Evolutionary conservation across 1,284 basidiomycete species (phyloP).

Genomic region (Kwoniella shivajii): DNA sequence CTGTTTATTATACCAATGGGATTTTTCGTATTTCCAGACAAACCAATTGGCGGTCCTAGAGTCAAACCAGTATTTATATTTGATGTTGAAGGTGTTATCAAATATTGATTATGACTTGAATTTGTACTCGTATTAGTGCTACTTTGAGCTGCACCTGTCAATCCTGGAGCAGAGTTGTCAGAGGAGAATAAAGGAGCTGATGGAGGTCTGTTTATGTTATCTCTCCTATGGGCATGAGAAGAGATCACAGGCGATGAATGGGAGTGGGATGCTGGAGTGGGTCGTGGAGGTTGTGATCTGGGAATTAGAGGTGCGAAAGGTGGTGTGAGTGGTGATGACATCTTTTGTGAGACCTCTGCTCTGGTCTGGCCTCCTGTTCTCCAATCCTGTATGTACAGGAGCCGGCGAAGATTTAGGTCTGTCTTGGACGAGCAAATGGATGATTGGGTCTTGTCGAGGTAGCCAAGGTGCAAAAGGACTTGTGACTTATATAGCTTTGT

Average conservation of each 20-base stretch:
- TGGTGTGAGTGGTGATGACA: conserved; percentile 27
- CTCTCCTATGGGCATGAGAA: not conserved
- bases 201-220: conserved; percentile 17
- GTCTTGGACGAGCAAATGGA: no score
- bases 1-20: no score
- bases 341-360: no score
- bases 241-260: conserved; percentile 23
- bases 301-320: conserved; percentile 21
- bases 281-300: conserved; percentile 27
- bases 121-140: not conserved
- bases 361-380: no score
- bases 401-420: no score
- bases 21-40: not conserved
- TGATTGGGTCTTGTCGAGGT: no score
- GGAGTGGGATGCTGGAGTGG: conserved; percentile 6
- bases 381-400: no score
- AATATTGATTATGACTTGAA: not conserved
- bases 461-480: no score
- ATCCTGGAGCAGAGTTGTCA: not conserved
- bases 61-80: not conserved
- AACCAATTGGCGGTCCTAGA: not conserved
- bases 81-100: conserved; percentile 6
- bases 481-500: no score
- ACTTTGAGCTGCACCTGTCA: no score
- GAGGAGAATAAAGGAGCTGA: conserved; percentile 19